Evolutionary conservation across 2,329 filamentous ascomycete species (phyloP).

Genomic region (Alternaria solani): DNA sequence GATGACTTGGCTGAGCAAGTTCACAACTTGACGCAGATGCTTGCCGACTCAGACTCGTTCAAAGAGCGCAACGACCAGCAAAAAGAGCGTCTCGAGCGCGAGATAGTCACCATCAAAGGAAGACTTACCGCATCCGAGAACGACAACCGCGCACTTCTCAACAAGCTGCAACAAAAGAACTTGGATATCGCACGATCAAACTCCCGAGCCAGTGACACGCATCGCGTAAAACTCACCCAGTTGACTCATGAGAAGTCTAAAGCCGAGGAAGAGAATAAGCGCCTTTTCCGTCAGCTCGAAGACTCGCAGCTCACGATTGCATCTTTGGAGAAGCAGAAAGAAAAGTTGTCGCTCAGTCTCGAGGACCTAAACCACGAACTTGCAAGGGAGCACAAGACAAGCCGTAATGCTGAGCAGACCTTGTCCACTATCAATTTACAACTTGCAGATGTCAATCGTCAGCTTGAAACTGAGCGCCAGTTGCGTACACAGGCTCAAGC

Average conservation of each 20-base stretch:
- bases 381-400: constrained; percentile 86
- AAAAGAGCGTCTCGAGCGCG: constrained; percentile 90
- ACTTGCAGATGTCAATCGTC: constrained; percentile 87
- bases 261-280: constrained; percentile 81
- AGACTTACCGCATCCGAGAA: constrained; percentile 92
- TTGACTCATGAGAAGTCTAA: constrained; percentile 85
- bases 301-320: constrained; percentile 84
- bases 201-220: constrained; percentile 84
- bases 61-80: constrained; percentile 90
- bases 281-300: constrained; percentile 82
- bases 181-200: constrained; percentile 92
- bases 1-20: constrained; percentile 79
- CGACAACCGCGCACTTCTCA: constrained; percentile 92
- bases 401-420: constrained; percentile 87
- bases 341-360: constrained; percentile 85
- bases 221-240: constrained; percentile 76
- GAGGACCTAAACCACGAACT: constrained; percentile 95
- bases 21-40: constrained; percentile 84
- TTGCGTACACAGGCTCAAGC: constrained; percentile 84
- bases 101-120: constrained; percentile 89
- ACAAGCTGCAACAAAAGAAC: constrained; percentile 97
- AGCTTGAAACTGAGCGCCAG: constrained; percentile 88
- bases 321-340: constrained; percentile 89
- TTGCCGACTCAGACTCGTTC: constrained; percentile 88
- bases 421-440: constrained; percentile 82